phyloP scores from a whole-genome alignment of 2,329 filamentous ascomycete species.

The Xylogone sp. region DNA sequence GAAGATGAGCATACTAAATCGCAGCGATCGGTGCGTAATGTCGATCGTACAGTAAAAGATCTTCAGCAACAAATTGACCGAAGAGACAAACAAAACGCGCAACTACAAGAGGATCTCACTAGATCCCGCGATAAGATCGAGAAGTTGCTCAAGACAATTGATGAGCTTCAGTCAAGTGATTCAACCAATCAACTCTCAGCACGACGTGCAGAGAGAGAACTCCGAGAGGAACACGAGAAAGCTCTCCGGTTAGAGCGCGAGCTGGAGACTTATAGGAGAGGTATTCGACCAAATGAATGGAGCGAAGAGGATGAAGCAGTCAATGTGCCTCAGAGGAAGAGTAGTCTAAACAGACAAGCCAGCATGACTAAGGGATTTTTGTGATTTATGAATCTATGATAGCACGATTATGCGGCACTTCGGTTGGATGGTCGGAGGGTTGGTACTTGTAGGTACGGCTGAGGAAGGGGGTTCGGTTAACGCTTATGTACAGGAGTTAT shows the following conservation, averaged over 20 bases:
- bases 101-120: slow-evolving; percentile 77
- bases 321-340: slow-evolving; percentile 62
- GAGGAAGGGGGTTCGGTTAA: neutral
- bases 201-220: slow-evolving; percentile 82
- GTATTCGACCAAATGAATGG: slow-evolving; percentile 20
- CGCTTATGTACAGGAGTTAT: neutral
- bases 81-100: slow-evolving; percentile 79
- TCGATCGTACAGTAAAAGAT: slow-evolving; percentile 92
- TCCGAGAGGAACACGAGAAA: slow-evolving; percentile 85
- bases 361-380: slow-evolving; percentile 79
- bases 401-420: neutral
- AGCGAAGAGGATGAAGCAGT: slow-evolving; percentile 29
- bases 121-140: slow-evolving; percentile 89
- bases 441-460: neutral
- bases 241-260: slow-evolving; percentile 79
- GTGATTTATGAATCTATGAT: slow-evolving; percentile 29
- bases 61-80: slow-evolving; percentile 89
- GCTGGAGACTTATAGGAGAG: slow-evolving; percentile 53
- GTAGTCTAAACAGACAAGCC: slow-evolving; percentile 57
- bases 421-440: neutral
- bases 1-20: slow-evolving; percentile 76
- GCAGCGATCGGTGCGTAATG: slow-evolving; percentile 83
- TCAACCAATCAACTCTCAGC: slow-evolving; percentile 75
- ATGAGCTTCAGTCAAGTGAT: slow-evolving; percentile 88
- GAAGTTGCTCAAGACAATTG: slow-evolving; percentile 83